Base-by-base conservation (phyloP, 257 asterid genomes). In the Gentiana dahurica region DNA sequence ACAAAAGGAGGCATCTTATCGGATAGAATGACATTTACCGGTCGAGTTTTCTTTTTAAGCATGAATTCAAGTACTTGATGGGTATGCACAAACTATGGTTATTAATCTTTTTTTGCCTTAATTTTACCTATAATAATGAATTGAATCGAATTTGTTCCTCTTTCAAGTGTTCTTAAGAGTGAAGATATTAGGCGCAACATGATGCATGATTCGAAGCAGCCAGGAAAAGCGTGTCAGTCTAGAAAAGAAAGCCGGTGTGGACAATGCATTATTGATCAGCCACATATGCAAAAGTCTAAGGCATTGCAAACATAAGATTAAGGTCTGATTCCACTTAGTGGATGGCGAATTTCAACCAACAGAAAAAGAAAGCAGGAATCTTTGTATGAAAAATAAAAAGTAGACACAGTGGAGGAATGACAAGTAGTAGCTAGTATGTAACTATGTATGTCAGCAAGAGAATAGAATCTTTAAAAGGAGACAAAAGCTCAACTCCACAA, bases 401-500 rank as follows among this genome's bases (percentile, higher is more conserved):
- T 41, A 24, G 2, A 36, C n/a, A 8, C 43, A 64, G 58, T 24
- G 61, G 47, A 60, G 66, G 55, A 68, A 55, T 34, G 35, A 48
- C 58, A 70, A 49, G 53, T 4, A 35, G 52, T 44, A 58, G 11
- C 38, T 10, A 33, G 63, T 58, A 57, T 58, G 43, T 64, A 73
- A 33, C 61, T 58, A 57, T 58, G 43, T 64, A 73, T 70, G 69
- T 74, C 68, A 61, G 57, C 60, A 71, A 71, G 72, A 66, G 35
- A 60, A 66, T 65, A 62, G 81, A 71, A 71, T 75, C 75, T 64
- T 65, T 70, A 70, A 62, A 58, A 76, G 51, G 57, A 71, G 74
- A 57, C 44, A 54, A 65, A 57, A 71, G 72, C 69, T 48, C 63
- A 67, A 67, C 51, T 64, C 46, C 58, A 69, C 53, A 55, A 65